Base-by-base conservation (phyloP, 768 basidiomycete species). In the Clitopilus passeckerianus region DNA sequence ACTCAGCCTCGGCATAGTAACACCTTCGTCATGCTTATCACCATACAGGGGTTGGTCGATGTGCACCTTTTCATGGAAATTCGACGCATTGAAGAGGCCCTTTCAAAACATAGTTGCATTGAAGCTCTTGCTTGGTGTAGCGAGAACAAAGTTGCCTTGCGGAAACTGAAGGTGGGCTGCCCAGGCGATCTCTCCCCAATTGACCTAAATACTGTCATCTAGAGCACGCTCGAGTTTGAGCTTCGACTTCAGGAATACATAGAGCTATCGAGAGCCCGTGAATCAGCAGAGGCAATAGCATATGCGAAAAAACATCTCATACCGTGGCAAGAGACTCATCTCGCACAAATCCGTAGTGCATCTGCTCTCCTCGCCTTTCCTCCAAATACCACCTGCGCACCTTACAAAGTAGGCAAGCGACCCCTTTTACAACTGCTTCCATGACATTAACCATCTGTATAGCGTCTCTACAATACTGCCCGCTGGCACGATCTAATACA, bases 211-310 rank as follows among this genome's bases (percentile, higher is more conserved):
- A 23, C 12, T 27, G 1, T 15, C 6, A 34, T 9, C 52, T 72
- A 98, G 95, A 94, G 90, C 74, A 89, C 93, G 8, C 85, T 99
- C 46, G 97, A 99, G 76, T 98, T 98, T 72, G 91, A 95, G 64
- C 85, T 99, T 53, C 86, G 97, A 50, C 80, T 97, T 43, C 97
- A 99, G 73, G 94, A 98, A 73, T 98, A 90, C 71, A 95, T 98
- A 68, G 97, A 99, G 73, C 81, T 99, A 5, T 85, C 87, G 34
- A 80, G 97, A 34, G 74, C 78, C 3, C 71, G 85, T 34, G 86
- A 87, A 69, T 77, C 75, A 9, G 67, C 77, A 50, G 90, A 91
- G 57, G 97, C 97, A 8, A 93, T 98, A 62, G 78, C 83, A 0
- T 97, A 98, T 73, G 80, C 83, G 16, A 82, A 83, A 71, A 96